phyloP scores from a whole-genome alignment of 306 rosid genomes.

The Cucurbita ficifolia region DNA sequence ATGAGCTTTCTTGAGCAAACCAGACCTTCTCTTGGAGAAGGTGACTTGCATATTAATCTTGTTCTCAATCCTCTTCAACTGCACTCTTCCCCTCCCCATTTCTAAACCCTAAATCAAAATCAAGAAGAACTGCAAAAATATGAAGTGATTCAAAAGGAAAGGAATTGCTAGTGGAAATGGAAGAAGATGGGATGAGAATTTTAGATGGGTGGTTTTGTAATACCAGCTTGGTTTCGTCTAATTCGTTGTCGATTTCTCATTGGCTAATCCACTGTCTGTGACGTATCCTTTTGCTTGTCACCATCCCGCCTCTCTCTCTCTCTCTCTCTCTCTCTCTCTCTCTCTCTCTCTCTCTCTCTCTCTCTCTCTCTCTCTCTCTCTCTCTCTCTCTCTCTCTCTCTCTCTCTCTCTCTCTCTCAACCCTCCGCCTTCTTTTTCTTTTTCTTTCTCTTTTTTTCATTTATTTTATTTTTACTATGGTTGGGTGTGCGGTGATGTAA shows the following conservation, averaged over 20 bases:
- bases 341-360: no score
- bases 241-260: constrained; percentile 39
- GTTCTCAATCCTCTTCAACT: constrained; percentile 89
- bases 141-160: no score
- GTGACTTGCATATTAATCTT: constrained; percentile 85
- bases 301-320: no score
- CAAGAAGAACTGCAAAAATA: not conserved
- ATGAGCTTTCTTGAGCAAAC: constrained; percentile 72
- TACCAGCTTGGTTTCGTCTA: constrained; percentile 37
- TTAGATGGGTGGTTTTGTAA: constrained; percentile 15
- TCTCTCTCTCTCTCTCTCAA: no score
- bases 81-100: constrained; percentile 86
- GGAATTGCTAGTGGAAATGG: no score
- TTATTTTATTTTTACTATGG: not conserved
- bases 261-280: constrained; percentile 13
- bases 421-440: not conserved
- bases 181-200: not conserved
- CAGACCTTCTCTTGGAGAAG: constrained; percentile 75
- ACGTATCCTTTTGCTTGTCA: not conserved
- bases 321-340: no score
- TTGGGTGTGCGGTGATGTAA: not conserved
- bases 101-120: not conserved
- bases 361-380: no score
- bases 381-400: no score
- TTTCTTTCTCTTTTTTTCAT: no score